Evolutionary conservation across 2,329 filamentous ascomycete species (phyloP).

Genomic region (Aspergillus hortae): DNA sequence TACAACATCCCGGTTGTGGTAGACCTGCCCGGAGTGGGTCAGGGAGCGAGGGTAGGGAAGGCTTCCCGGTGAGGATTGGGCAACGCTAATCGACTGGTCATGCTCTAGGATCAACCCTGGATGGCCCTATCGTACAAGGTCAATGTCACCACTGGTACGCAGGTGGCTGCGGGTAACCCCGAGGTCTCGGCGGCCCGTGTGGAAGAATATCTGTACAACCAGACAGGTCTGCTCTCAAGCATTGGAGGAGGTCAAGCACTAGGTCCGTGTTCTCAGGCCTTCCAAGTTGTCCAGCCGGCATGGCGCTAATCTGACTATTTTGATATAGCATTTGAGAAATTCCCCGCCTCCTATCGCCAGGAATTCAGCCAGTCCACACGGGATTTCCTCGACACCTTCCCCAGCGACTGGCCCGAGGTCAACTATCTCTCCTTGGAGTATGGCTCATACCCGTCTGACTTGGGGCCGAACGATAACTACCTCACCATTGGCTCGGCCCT

Average conservation of each 20-base stretch:
- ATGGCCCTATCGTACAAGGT: slow-evolving; percentile 40
- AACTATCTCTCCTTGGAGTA: slow-evolving; percentile 4
- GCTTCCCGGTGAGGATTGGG: too few species aligned
- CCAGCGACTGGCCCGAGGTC: not conserved
- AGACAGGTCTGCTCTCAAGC: not conserved
- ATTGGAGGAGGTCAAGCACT: not conserved
- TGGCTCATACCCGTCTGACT: too few species aligned
- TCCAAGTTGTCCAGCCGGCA: too few species aligned
- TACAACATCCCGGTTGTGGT: slow-evolving; percentile 8
- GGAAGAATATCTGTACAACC: not conserved
- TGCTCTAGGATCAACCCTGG: too few species aligned
- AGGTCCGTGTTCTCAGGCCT: too few species aligned
- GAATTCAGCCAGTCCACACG: not conserved
- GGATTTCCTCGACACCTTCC: not conserved
- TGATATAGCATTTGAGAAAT: not conserved
- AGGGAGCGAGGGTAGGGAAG: slow-evolving; percentile 20
- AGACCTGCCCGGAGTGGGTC: slow-evolving; percentile 18
- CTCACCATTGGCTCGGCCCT: slow-evolving; percentile 31
- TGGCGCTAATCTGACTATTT: too few species aligned
- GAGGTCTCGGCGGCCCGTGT: not conserved
- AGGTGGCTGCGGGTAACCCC: slow-evolving; percentile 7
- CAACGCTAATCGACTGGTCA: too few species aligned
- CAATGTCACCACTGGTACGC: slow-evolving; percentile 24
- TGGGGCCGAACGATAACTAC: slow-evolving; percentile 23
- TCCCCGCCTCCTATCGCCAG: not conserved